Evolutionary conservation across 2,329 filamentous ascomycete species (phyloP).

Genomic region (Sarocladiaceae sp.): DNA sequence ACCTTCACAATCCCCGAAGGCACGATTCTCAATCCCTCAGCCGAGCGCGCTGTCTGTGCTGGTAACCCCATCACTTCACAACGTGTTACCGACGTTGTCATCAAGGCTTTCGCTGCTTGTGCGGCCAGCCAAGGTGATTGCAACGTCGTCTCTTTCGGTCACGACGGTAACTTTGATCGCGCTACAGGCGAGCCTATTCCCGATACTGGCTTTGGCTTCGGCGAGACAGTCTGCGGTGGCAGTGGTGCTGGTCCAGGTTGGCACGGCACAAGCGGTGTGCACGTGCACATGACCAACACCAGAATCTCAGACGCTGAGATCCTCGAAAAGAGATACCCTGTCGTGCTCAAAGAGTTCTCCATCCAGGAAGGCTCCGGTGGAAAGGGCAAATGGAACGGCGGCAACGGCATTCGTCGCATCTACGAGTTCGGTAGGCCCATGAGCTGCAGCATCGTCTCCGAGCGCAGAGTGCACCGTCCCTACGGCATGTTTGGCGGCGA

Average conservation of each 20-base stretch:
- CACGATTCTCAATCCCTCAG: constrained; percentile 68
- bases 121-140: constrained; percentile 75
- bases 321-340: constrained; percentile 61
- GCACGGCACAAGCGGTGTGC: constrained; percentile 69
- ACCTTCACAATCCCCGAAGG: constrained; percentile 62
- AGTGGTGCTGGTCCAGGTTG: constrained; percentile 68
- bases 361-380: constrained; percentile 60
- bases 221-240: constrained; percentile 76
- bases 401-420: constrained; percentile 68
- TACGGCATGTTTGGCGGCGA: constrained; percentile 68
- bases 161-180: constrained; percentile 39
- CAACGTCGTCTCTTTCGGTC: constrained; percentile 78
- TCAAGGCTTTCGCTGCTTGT: constrained; percentile 71
- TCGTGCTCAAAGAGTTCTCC: constrained; percentile 60
- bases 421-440: constrained; percentile 73
- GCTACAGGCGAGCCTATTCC: constrained; percentile 18
- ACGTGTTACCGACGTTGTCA: constrained; percentile 58
- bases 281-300: constrained; percentile 81
- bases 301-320: constrained; percentile 74
- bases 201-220: constrained; percentile 67
- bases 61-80: constrained; percentile 30
- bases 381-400: constrained; percentile 59
- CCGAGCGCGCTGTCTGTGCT: constrained; percentile 31
- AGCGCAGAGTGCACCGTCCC: constrained; percentile 68
- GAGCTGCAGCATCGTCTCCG: constrained; percentile 69